These are phyloP conservation scores for Cytospora chrysosperma DNA, from an alignment of 2,329 filamentous ascomycete species.

Conservation along the genomic window DNA sequence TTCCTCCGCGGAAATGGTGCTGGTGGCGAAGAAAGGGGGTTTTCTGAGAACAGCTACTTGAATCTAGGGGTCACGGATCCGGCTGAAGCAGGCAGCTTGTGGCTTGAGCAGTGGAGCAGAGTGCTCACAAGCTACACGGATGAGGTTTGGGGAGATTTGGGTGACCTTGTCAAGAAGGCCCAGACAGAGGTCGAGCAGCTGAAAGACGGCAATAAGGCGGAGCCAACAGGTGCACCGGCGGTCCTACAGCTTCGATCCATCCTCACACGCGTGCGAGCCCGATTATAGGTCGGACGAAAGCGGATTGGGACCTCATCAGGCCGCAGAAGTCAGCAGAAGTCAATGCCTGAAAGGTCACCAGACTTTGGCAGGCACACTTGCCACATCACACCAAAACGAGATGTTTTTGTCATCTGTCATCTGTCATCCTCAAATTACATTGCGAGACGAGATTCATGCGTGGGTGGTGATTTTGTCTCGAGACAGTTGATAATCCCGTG, in stretches of 20 bases:
- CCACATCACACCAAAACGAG: not conserved
- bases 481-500: not conserved
- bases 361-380: constrained; percentile 6
- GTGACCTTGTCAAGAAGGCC: constrained; percentile 56
- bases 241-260: constrained; percentile 41
- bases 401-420: not conserved
- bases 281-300: constrained; percentile 15
- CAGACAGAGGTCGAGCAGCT: constrained; percentile 52
- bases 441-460: not conserved
- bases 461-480: not conserved
- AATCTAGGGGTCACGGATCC: constrained; percentile 42
- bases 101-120: constrained; percentile 56
- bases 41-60: constrained; percentile 27
- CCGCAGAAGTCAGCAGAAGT: constrained; percentile 13
- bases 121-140: constrained; percentile 59
- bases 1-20: constrained; percentile 35
- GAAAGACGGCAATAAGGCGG: constrained; percentile 29
- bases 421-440: not conserved
- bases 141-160: constrained; percentile 67
- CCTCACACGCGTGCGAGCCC: constrained; percentile 39
- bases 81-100: constrained; percentile 42
- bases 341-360: not conserved
- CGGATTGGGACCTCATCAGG: constrained; percentile 12
- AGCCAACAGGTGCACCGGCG: constrained; percentile 34
- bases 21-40: constrained; percentile 21